These are phyloP conservation scores for Pelargonium australe DNA, from an alignment of 441 rosid genomes.

Conservation along the genomic window DNA sequence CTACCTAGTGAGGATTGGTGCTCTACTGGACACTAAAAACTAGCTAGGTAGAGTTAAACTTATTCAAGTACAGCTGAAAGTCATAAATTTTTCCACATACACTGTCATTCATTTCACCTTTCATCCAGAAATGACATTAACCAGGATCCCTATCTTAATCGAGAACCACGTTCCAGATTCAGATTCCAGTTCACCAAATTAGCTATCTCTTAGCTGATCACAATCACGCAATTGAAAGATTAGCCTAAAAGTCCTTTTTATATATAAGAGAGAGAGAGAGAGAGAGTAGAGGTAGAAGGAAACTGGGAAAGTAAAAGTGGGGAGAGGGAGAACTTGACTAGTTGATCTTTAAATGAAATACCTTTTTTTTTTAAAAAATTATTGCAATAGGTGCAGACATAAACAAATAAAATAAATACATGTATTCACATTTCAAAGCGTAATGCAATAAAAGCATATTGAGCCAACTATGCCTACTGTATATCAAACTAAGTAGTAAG, in stretches of 20 bases:
- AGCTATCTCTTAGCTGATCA: too few relatives aligned
- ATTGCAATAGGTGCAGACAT: neutral
- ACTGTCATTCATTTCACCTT: neutral
- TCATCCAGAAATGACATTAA: constrained; percentile 1
- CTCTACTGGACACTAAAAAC: neutral
- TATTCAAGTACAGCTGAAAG: neutral
- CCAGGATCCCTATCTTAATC: neutral
- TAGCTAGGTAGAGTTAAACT: neutral
- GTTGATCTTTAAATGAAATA: neutral
- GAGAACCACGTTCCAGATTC: neutral
- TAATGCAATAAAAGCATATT: neutral
- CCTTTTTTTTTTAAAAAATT: neutral
- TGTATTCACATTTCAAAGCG: neutral
- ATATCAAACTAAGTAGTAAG: neutral
- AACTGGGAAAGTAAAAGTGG: too few relatives aligned
- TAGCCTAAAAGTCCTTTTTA: too few relatives aligned
- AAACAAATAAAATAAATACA: neutral
- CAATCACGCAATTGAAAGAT: too few relatives aligned
- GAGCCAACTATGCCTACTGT: neutral
- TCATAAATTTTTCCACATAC: neutral
- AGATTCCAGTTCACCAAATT: neutral
- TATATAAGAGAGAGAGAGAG: too few relatives aligned
- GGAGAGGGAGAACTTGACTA: too few relatives aligned
- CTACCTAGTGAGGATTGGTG: neutral
- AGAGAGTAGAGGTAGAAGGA: too few relatives aligned